Percentiles rank a stretch among this genome's conserved stretches.
phyloP scores from a whole-genome alignment of 768 basidiomycete species.

The Hemileccinum rubropunctum region DNA sequence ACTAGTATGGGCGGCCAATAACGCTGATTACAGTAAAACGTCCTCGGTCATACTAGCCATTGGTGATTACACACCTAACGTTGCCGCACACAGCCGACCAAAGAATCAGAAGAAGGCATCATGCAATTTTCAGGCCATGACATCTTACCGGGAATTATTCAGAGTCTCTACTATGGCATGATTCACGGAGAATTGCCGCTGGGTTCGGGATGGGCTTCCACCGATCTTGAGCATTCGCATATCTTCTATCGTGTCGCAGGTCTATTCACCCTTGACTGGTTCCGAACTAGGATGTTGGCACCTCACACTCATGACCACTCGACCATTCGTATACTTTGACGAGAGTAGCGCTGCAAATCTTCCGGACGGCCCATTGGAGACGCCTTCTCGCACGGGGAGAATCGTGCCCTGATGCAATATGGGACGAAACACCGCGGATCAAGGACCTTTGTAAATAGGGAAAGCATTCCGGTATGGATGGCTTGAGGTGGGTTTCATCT shows the following conservation, averaged over 20 bases:
- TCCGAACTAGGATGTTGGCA: constrained; percentile 11
- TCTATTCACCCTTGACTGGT: not conserved
- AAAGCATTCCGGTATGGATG: constrained; percentile 39
- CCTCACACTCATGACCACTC: constrained; percentile 16
- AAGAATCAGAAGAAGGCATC: no score
- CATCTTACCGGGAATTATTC: constrained; percentile 32
- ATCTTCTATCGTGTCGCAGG: constrained; percentile 34
- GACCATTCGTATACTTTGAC: constrained; percentile 48
- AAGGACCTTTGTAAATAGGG: constrained; percentile 44
- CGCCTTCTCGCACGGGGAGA: constrained; percentile 37
- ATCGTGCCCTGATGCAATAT: not conserved
- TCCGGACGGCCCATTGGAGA: constrained; percentile 42
- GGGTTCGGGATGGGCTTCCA: constrained; percentile 33
- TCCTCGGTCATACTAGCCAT: no score
- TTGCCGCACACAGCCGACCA: no score
- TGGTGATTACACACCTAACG: no score
- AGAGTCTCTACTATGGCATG: constrained; percentile 35
- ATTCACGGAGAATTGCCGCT: constrained; percentile 19
- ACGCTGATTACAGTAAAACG: no score
- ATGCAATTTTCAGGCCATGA: constrained; percentile 17
- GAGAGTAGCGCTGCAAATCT: constrained; percentile 34
- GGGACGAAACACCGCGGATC: not conserved
- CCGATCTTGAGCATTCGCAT: constrained; percentile 38
- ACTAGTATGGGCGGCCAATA: no score
- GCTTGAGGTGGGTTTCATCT: constrained; percentile 35